Conservation (phyloP, 1,139 yeast species). For the Pichia sp. region DNA sequence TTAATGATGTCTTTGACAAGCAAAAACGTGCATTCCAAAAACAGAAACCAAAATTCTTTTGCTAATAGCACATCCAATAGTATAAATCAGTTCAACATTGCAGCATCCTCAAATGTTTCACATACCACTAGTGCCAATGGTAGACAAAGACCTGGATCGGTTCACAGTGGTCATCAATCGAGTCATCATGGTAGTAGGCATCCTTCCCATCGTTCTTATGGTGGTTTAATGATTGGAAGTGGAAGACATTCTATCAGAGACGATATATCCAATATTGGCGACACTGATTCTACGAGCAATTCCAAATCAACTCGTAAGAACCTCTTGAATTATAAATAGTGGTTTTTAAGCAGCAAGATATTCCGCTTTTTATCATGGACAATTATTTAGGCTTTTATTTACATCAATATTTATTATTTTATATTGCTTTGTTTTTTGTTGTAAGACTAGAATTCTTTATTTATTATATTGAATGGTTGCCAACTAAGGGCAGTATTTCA, state of each 20-base stretch:
- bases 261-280: slow-evolving; percentile 1
- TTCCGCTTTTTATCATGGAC: too few species aligned
- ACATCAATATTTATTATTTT: too few species aligned
- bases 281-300: slow-evolving; percentile 2
- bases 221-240: slow-evolving; percentile 1
- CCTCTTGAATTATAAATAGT: slow-evolving; percentile 9
- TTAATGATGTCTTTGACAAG: slow-evolving; percentile 13
- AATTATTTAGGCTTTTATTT: too few species aligned
- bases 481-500: too few species aligned
- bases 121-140: background rate
- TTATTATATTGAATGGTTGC: too few species aligned
- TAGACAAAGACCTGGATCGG: slow-evolving; percentile 2
- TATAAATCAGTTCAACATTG: slow-evolving; percentile 2
- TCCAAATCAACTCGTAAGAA: slow-evolving; percentile 1
- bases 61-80: slow-evolving; percentile 3
- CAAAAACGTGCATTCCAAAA: slow-evolving; percentile 12
- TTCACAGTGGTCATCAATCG: slow-evolving; percentile 2
- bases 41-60: slow-evolving; percentile 4
- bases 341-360: too few species aligned
- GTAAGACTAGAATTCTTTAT: too few species aligned
- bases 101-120: background rate
- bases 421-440: too few species aligned
- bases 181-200: slow-evolving; percentile 1
- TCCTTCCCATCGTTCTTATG: slow-evolving; percentile 2
- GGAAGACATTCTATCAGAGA: slow-evolving; percentile 8